Base-by-base conservation (phyloP, 352 stramenopile genomes). In the Globisporangium polare region DNA sequence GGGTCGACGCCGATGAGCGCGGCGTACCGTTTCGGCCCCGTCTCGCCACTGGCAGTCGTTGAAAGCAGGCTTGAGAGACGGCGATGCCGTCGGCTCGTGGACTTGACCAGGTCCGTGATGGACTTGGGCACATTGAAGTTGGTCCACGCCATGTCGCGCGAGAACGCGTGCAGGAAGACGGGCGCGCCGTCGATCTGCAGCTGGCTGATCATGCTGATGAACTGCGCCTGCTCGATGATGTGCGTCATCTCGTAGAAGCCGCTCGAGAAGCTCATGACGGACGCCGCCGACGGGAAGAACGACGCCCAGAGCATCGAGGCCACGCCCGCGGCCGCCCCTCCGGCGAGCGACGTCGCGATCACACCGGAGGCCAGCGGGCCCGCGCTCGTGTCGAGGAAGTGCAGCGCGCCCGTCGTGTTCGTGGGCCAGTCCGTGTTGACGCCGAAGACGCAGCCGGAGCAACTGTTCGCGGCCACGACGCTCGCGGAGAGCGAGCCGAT, bases 221-320 rank as follows among this genome's bases (percentile, higher is more conserved):
- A 94, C 66, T 95, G 86, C 10, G 80, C 83, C 66, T 94, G 85
- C 63, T 94, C 86, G 47, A 95, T 65, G 55, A 95, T 92, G 65
- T 90, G 80, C 9, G 80, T 89, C 76, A 95, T 91, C 67, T 95
- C 86, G 62, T 92, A 90, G 61, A 92, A 92, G 2, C 82, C 82
- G 27, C 68, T 72, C 0, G 83, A 81, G 47, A 90, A 79, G 65
- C 84, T 93, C 31, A 89, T 53, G 20, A 71, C 72, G 8, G 83
- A 76, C 1, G 85, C 78, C n/a, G 75, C 75, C 22, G 78, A 86
- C 22, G 85, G 83, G 39, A 92, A 63, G 18, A 76, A 56, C 1
- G 81, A 88, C 12, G 85, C 81, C 83, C 79, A 92, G 26, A 92
- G 68, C 83, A 90, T 90, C 1, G 81, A 87, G n/a, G 71, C 80